A percentile compares a stretch with the other conserved stretches of the same genome.
Conservation (phyloP, 352 stramenopile species). For the Pythium graminicola region DNA sequence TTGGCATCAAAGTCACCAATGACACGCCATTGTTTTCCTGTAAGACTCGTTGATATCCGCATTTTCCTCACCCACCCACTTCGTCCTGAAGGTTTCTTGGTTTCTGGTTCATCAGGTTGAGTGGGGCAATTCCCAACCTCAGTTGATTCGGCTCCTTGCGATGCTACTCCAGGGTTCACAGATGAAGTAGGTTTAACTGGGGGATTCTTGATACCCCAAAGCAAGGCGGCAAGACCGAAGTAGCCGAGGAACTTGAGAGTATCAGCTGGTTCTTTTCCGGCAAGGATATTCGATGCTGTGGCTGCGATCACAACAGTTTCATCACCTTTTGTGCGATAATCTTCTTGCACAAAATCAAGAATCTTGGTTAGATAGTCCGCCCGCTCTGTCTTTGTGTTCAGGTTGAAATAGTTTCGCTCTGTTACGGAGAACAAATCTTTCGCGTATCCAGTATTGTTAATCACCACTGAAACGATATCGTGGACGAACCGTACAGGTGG, state of each 20-base stretch:
- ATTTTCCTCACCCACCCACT: conserved; percentile 61
- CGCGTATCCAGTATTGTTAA: conserved; percentile 59
- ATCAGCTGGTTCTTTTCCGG: conserved; percentile 65
- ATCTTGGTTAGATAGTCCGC: conserved; percentile 70
- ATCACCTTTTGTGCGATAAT: conserved; percentile 28
- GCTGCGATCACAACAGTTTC: conserved; percentile 48
- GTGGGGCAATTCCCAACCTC: background rate
- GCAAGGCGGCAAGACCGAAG: conserved; percentile 49
- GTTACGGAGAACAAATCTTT: conserved; percentile 34
- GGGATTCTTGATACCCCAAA: conserved; percentile 37
- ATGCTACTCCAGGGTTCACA: no score
- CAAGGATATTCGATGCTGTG: conserved; percentile 69
- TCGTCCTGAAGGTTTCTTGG: conserved; percentile 6
- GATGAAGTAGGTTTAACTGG: background rate
- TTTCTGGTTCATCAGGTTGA: background rate
- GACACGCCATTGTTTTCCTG: conserved; percentile 48
- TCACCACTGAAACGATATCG: conserved; percentile 66
- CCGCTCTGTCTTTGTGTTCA: conserved; percentile 66
- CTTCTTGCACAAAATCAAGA: conserved; percentile 62
- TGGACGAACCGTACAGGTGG: conserved; percentile 79
- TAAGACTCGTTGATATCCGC: conserved; percentile 51
- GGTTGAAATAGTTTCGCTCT: conserved; percentile 60
- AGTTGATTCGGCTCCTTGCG: no score
- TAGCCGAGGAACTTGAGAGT: conserved; percentile 75
- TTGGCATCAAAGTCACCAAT: conserved; percentile 64